A percentile compares a stretch with the other conserved stretches of the same genome.
Conservation (phyloP, 768 basidiomycete genomes). For the Tylopilus balloui region DNA sequence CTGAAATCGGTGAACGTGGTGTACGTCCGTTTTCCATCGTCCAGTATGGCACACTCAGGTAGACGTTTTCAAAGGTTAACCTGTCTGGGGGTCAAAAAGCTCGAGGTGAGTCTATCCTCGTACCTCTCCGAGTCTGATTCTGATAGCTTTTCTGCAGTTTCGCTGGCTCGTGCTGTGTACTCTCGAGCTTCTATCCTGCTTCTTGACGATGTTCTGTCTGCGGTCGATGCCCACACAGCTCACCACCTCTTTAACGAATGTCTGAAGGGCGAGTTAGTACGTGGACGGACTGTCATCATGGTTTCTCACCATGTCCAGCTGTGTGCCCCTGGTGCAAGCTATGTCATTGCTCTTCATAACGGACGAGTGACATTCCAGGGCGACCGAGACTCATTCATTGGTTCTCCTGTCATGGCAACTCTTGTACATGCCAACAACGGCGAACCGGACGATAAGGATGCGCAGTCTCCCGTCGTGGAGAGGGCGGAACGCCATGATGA, state of each 20-base stretch:
- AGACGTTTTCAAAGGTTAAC: slow-evolving; percentile 21
- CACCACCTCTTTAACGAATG: slow-evolving; percentile 79
- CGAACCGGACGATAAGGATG: slow-evolving; percentile 43
- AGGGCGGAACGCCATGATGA: slow-evolving; percentile 2
- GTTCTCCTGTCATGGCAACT: slow-evolving; percentile 60
- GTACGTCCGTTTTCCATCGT: slow-evolving; percentile 34
- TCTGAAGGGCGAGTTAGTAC: slow-evolving; percentile 71
- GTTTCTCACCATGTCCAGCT: slow-evolving; percentile 95
- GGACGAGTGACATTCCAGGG: slow-evolving; percentile 74
- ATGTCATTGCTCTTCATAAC: slow-evolving; percentile 75
- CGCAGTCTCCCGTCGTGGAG: slow-evolving; percentile 11
- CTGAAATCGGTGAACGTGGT: slow-evolving; percentile 85
- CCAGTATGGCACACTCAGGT: background rate
- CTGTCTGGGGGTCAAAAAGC: slow-evolving; percentile 61
- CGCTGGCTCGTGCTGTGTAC: slow-evolving; percentile 82
- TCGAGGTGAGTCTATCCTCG: slow-evolving; percentile 40
- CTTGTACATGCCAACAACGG: slow-evolving; percentile 55
- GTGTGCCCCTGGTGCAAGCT: slow-evolving; percentile 72
- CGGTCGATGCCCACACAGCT: slow-evolving; percentile 84
- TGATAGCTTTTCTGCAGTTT: slow-evolving; percentile 41
- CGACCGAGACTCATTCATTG: slow-evolving; percentile 54
- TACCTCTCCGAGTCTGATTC: background rate
- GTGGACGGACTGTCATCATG: slow-evolving; percentile 77
- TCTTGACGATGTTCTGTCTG: slow-evolving; percentile 73
- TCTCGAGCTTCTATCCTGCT: slow-evolving; percentile 78